Conservation (phyloP, 208 protist genomes). For the Trypanosoma conorhini region DNA sequence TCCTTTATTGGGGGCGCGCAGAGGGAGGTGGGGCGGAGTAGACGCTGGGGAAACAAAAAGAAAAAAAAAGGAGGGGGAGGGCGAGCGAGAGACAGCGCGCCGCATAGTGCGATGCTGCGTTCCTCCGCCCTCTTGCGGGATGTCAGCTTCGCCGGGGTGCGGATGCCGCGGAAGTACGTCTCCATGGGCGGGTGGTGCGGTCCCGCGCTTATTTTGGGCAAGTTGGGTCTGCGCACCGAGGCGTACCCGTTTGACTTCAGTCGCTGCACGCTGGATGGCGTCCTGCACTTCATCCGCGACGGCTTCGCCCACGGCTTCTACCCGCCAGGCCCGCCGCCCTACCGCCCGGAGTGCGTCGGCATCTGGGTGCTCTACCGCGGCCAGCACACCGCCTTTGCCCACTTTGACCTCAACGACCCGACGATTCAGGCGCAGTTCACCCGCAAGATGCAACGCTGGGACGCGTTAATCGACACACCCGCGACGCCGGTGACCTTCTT, state of each 20-base stretch:
- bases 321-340: conserved; percentile 59
- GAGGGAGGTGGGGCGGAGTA: too few relatives aligned
- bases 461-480: conserved; percentile 39
- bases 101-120: conserved; percentile 2
- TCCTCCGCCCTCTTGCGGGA: conserved; percentile 9
- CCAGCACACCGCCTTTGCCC: conserved; percentile 77
- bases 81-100: background rate
- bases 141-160: conserved; percentile 30
- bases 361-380: conserved; percentile 77
- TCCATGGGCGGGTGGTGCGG: conserved; percentile 82
- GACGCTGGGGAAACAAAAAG: too few relatives aligned
- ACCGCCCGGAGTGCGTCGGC: conserved; percentile 73
- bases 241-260: conserved; percentile 82
- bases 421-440: conserved; percentile 51
- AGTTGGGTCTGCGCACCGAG: conserved; percentile 69
- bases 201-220: conserved; percentile 69
- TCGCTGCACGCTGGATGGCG: conserved; percentile 63
- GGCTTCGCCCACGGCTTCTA: conserved; percentile 74
- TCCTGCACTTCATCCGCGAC: conserved; percentile 59
- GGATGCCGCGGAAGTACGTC: conserved; percentile 53
- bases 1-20: background rate
- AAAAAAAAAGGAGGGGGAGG: background rate
- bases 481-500: conserved; percentile 61
- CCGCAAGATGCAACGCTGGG: conserved; percentile 54
- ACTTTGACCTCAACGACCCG: conserved; percentile 76